A percentile compares a stretch with the other conserved stretches of the same genome.
phyloP scores from a whole-genome alignment of 1,284 basidiomycete species.

The Trichosporon faecale region DNA sequence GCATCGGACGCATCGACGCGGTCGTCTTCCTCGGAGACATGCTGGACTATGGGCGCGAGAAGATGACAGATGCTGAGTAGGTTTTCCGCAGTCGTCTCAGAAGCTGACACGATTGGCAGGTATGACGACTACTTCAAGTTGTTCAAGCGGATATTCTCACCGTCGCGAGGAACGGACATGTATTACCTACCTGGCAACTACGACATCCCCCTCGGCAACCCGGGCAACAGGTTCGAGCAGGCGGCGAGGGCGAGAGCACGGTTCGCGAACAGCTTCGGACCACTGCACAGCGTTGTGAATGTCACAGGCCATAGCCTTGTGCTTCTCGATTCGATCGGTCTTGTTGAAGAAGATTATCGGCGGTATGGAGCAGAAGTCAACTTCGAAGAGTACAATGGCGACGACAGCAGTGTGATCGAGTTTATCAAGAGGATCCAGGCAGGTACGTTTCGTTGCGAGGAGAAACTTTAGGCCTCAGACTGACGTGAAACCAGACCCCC shows the following conservation, averaged over 20 bases:
- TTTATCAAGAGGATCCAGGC: constrained; percentile 64
- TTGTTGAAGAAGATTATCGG: constrained; percentile 72
- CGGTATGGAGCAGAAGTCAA: constrained; percentile 58
- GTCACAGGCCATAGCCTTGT: constrained; percentile 62
- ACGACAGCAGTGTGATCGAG: constrained; percentile 62
- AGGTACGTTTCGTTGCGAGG: constrained; percentile 48
- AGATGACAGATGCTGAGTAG: constrained; percentile 64
- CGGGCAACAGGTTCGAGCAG: constrained; percentile 27
- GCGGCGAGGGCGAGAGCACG: constrained; percentile 59
- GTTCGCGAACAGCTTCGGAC: constrained; percentile 59
- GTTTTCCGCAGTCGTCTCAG: constrained; percentile 38
- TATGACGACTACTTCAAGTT: constrained; percentile 62
- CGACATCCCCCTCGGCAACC: constrained; percentile 67
- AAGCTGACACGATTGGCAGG: constrained; percentile 49
- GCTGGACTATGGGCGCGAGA: constrained; percentile 65
- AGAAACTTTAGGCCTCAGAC: neutral
- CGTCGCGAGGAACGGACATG: constrained; percentile 50
- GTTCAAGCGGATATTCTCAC: constrained; percentile 64
- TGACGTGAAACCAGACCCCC: constrained; percentile 33
- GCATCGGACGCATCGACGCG: constrained; percentile 62
- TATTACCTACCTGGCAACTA: constrained; percentile 82
- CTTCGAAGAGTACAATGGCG: constrained; percentile 61
- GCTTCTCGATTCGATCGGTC: constrained; percentile 68
- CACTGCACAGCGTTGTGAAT: constrained; percentile 41
- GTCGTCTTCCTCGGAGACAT: constrained; percentile 79